Evolutionary conservation across 116 monocot genomes (phyloP), one percentile per base, ranked within the genome.

Genomic region (Phalaenopsis hybrid): DNA sequence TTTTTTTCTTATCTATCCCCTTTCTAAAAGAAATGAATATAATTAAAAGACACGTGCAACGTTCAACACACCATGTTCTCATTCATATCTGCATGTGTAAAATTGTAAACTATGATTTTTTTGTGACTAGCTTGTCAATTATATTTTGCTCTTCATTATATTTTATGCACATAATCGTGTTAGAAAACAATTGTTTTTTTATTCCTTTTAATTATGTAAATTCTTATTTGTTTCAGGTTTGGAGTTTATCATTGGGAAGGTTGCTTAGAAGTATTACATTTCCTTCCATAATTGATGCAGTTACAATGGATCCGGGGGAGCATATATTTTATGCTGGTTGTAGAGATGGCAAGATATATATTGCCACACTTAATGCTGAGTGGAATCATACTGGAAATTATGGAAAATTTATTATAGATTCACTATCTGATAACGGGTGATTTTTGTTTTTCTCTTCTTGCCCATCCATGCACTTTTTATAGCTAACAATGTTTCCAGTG

Each of bases 281-380:
- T 83, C 94, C 92, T 79, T 84, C 86, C 2, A 82, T 88, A 20
- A 85, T 91, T 61, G 83, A 92, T 85, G 88, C 95, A 44, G 77
- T 98, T 77, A 86, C 89, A 52, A 73, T 98, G 67, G 93, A 98
- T 84, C 95, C 93, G 18, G 88, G 84, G 74, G 91, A 94, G 79
- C 81, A 89, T 82, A 75, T 65, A 72, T 94, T 93, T 85, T 98
- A 93, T 90, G 97, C 93, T 85, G 93, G 92, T 82, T 80, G 92
- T 75, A 85, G 83, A 86, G 94, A 98, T 90, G 92, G 97, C 43
- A 94, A 92, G 65, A 93, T 98, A 83, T 95, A 98, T 81, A 81
- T 94, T 81, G 89, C 87, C 74, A 90, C 90, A 46, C 89, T 98
- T 84, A 90, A 83, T 87, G 90, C 87, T 82, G 88, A 88, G 82